These are phyloP conservation scores for Iris macrosiphon DNA, from an alignment of 106 monocot species.

Conservation along the genomic window DNA sequence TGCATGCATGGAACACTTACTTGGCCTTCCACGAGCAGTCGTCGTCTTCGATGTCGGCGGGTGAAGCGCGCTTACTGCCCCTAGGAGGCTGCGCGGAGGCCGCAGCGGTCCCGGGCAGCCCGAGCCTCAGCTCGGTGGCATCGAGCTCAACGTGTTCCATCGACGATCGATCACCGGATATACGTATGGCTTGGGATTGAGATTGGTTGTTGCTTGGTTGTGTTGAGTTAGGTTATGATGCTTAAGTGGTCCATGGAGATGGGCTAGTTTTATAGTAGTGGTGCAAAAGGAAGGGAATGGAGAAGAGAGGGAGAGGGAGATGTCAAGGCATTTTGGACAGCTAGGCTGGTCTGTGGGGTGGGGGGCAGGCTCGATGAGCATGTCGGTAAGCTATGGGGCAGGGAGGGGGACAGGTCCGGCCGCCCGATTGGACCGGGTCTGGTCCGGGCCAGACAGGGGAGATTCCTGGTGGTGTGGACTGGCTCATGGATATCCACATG, in stretches of 20 bases:
- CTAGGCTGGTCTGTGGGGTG: slow-evolving; percentile 3
- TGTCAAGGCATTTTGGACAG: slow-evolving; percentile 8
- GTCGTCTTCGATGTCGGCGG: background rate
- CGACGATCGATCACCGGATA: slow-evolving; percentile 11
- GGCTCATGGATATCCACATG: too few species aligned
- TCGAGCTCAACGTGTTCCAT: slow-evolving; percentile 24
- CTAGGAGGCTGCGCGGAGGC: background rate
- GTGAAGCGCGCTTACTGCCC: background rate
- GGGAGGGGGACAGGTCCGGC: background rate
- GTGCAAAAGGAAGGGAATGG: background rate
- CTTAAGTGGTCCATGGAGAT: background rate
- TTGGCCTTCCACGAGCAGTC: background rate
- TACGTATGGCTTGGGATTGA: background rate
- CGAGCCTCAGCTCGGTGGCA: slow-evolving; percentile 77
- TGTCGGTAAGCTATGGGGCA: slow-evolving; percentile 11
- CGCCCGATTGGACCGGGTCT: too few species aligned
- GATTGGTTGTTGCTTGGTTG: slow-evolving; percentile 8
- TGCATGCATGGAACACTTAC: too few species aligned
- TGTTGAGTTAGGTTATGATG: too few species aligned
- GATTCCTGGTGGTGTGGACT: too few species aligned
- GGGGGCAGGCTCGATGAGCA: background rate
- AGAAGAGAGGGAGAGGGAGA: background rate
- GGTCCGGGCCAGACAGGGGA: slow-evolving; percentile 9
- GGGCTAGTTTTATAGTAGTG: too few species aligned
- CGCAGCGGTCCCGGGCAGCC: slow-evolving; percentile 40